Evolutionary conservation across 1,284 basidiomycete species (phyloP), one percentile per base, ranked within the genome.

Genomic region (Stereum hirsutum): DNA sequence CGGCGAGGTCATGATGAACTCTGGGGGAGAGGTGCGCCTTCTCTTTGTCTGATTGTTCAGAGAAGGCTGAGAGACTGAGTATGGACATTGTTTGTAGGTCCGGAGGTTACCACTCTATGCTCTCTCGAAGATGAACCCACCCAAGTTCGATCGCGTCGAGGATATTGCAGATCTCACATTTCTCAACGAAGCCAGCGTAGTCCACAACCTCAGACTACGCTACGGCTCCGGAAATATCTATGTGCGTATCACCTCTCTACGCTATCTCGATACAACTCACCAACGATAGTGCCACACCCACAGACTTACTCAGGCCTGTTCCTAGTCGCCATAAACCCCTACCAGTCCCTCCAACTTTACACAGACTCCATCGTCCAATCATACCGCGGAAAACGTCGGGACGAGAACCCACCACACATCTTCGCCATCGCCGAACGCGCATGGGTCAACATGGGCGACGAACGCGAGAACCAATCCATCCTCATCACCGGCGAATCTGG

Each of bases 401-500:
- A 97, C 54, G 95, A 98, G 69, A 97, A 94, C 53, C 83, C 92
- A 5, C 96, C 96, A 1, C 96, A 99, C 57, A 91, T 99, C 45
- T 99, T 94, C 58, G 95, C 95, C 8, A 87, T 99, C 23, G 94
- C 96, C 0, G 96, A 99, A 62, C 80, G 90, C 35, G 96, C 96
- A 24, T 99, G 96, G 95, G 81, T 95, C 49, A 95, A 93, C 62
- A 99, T 99, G 88, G 86, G 95, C 23, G 91, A 95, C 50, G 92
- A 96, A 61, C 76, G 92, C 42, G 95, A 99, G 68, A 94, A 94
- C 54, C 96, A 99, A 65, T 95, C 91, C 57, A 92, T 99, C 49
- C 78, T 99, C 41, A 97, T 99, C 65, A 99, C 95, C 4, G 96
- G 96, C 44, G 96, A 99, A 71, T 99, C 96, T 3, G 96, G 96